Percentiles rank a stretch among this genome's conserved stretches.
These are phyloP conservation scores for Solanum arcanum DNA, from an alignment of 257 asterid species.

Conservation along the genomic window DNA sequence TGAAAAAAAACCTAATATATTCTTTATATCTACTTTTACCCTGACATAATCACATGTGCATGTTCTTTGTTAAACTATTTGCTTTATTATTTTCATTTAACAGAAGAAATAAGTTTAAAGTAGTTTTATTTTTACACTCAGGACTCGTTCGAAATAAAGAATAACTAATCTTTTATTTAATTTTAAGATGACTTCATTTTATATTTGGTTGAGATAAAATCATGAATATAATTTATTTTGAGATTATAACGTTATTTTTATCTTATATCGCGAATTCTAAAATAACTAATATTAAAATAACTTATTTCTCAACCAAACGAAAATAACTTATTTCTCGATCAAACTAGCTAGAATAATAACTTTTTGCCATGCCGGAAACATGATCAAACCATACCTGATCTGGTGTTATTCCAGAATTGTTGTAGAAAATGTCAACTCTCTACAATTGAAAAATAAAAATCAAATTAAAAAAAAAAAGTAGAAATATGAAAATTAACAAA, in stretches of 20 bases:
- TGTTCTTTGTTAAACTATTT: neutral
- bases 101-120: neutral
- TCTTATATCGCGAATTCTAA: rapidly evolving
- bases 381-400: slow-evolving; percentile 40
- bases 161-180: too few species aligned
- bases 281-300: too few species aligned
- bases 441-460: slow-evolving; percentile 7
- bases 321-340: neutral
- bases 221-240: too few species aligned
- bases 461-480: neutral
- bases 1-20: neutral
- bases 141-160: too few species aligned
- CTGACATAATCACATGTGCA: neutral
- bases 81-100: neutral
- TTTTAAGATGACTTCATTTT: too few species aligned
- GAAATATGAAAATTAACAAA: neutral
- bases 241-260: rapidly evolving
- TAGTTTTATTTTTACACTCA: neutral
- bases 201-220: neutral
- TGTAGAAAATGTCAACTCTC: slow-evolving; percentile 73
- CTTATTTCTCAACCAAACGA: too few species aligned
- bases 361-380: neutral
- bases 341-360: neutral
- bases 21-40: neutral
- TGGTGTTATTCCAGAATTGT: slow-evolving; percentile 59